Evolutionary conservation across 805 yeast species (phyloP).

Genomic region (Spathaspora girioi): DNA sequence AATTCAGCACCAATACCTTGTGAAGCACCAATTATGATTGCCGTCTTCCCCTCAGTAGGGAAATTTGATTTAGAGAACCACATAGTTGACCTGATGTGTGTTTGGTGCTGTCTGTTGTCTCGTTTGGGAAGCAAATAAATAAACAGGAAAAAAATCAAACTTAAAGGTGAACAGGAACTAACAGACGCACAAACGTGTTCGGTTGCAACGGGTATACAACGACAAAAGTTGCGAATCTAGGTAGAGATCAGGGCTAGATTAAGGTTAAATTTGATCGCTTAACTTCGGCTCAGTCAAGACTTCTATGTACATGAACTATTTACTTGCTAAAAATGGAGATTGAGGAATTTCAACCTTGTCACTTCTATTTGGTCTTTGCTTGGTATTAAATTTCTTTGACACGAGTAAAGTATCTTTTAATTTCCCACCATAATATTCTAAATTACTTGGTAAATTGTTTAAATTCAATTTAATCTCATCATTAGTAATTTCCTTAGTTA

Average conservation of each 20-base stretch:
- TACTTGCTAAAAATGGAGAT: slow-evolving; percentile 26
- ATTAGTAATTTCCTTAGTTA: slow-evolving; percentile 21
- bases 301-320: not conserved
- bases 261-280: too few species aligned
- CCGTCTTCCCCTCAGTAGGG: slow-evolving; percentile 46
- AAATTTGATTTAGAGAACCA: slow-evolving; percentile 22
- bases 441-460: slow-evolving; percentile 27
- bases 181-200: not conserved
- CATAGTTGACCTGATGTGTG: slow-evolving; percentile 11
- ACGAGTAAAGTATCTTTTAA: slow-evolving; percentile 18
- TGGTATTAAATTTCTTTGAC: slow-evolving; percentile 33
- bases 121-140: not conserved
- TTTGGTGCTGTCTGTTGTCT: not conserved
- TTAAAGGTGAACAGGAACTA: not conserved
- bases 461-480: slow-evolving; percentile 23
- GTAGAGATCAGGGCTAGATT: too few species aligned
- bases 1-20: slow-evolving; percentile 89
- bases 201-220: not conserved
- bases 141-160: not conserved
- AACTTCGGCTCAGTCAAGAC: too few species aligned
- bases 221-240: too few species aligned
- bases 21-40: slow-evolving; percentile 87
- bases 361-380: slow-evolving; percentile 19
- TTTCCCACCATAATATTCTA: slow-evolving; percentile 23
- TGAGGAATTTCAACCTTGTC: slow-evolving; percentile 20